phyloP scores from a whole-genome alignment of 1,139 yeast genomes.

The Blastobotrys persicus region DNA sequence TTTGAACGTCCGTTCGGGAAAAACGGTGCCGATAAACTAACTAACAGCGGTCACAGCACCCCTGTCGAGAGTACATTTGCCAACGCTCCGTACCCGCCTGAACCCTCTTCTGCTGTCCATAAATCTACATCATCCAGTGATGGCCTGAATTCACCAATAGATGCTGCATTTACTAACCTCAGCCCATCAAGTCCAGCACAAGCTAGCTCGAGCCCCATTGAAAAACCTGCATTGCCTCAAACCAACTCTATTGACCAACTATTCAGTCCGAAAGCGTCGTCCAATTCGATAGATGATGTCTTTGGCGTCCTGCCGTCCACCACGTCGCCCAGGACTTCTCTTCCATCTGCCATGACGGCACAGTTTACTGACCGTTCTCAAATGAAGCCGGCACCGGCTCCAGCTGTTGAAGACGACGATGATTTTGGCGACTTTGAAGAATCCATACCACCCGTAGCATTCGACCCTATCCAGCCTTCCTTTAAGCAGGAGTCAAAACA shows the following conservation, averaged over 20 bases:
- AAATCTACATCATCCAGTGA: background rate
- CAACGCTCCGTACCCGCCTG: too few species aligned
- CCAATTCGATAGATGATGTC: background rate
- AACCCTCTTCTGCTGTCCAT: too few species aligned
- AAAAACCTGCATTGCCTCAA: too few species aligned
- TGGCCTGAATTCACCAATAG: background rate
- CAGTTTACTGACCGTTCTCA: constrained; percentile 4
- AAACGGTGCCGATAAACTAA: background rate
- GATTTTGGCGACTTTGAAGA: constrained; percentile 23
- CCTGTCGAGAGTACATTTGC: background rate
- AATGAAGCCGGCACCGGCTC: background rate
- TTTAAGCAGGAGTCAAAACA: constrained; percentile 17
- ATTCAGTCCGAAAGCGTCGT: background rate
- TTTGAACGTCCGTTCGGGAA: background rate
- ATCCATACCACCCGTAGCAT: constrained; percentile 11
- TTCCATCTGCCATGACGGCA: constrained; percentile 6
- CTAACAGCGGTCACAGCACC: background rate
- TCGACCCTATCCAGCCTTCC: constrained; percentile 26
- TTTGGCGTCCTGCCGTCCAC: constrained; percentile 2
- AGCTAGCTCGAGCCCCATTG: too few species aligned
- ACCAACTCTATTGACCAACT: background rate
- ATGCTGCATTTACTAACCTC: background rate
- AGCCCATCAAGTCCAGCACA: too few species aligned
- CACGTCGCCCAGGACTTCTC: constrained; percentile 6
- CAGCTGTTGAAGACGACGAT: constrained; percentile 13